Percentiles rank a stretch among this genome's conserved stretches.
Evolutionary conservation across 495 filamentous ascomycete species (phyloP).

Genomic region (Lasiosphaeris hirsuta): DNA sequence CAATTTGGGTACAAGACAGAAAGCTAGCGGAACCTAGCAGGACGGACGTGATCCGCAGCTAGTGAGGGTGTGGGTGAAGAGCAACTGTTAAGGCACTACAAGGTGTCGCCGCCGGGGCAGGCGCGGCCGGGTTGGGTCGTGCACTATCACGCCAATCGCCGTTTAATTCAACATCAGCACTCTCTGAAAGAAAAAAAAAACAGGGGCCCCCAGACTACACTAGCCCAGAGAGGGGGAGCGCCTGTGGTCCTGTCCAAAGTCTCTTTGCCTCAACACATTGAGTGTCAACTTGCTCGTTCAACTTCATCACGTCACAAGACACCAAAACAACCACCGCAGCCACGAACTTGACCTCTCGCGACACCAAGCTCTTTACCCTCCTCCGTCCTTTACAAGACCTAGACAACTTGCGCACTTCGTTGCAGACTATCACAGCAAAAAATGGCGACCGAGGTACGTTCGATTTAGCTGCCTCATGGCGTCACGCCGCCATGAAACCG

Average conservation of each 20-base stretch:
- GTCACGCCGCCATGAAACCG: conserved; percentile 12
- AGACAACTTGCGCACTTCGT: conserved; percentile 27
- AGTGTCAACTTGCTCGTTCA: conserved; percentile 21
- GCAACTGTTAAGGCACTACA: conserved; percentile 25
- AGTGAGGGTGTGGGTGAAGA: conserved; percentile 1
- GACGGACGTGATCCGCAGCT: not conserved
- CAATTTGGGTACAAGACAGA: not conserved
- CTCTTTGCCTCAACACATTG: conserved; percentile 29
- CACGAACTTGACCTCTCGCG: not conserved
- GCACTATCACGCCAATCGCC: conserved; percentile 19
- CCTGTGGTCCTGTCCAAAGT: conserved; percentile 21
- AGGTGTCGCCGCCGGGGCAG: conserved; percentile 15
- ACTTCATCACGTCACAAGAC: conserved; percentile 32
- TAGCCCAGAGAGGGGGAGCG: conserved; percentile 26
- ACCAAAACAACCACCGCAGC: conserved; percentile 27
- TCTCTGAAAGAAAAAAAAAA: conserved; percentile 17
- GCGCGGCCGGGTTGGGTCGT: conserved; percentile 12
- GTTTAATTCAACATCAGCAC: conserved; percentile 18
- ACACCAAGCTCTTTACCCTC: conserved; percentile 5
- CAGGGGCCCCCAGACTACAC: conserved; percentile 21
- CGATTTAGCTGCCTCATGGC: not conserved
- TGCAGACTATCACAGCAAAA: conserved; percentile 33
- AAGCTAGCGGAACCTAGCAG: conserved; percentile 1
- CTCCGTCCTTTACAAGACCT: conserved; percentile 19
- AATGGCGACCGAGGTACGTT: conserved; percentile 69